Evolutionary conservation across 2,329 filamentous ascomycete species (phyloP).

Genomic region (Diaporthe velutina): DNA sequence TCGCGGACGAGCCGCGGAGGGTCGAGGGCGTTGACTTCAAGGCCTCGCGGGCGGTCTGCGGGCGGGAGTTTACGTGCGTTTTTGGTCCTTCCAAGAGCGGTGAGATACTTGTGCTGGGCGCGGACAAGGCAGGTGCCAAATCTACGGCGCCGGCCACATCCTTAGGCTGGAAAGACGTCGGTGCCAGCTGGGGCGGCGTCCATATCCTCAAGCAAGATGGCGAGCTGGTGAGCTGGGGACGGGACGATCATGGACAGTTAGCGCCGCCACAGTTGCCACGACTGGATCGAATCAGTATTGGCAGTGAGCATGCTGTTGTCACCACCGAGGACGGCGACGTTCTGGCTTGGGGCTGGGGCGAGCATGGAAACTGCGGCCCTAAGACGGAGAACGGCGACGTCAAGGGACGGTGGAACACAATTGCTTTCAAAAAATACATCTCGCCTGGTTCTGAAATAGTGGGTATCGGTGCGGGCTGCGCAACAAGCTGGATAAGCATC

Average conservation of each 20-base stretch:
- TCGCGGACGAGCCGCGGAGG: slow-evolving; percentile 71
- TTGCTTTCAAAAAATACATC: slow-evolving; percentile 70
- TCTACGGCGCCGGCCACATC: slow-evolving; percentile 67
- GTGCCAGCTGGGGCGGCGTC: slow-evolving; percentile 86
- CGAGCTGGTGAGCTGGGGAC: slow-evolving; percentile 79
- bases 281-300: slow-evolving; percentile 77
- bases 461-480: slow-evolving; percentile 85
- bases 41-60: slow-evolving; percentile 79
- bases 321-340: slow-evolving; percentile 75
- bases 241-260: slow-evolving; percentile 87
- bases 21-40: slow-evolving; percentile 71
- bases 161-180: slow-evolving; percentile 74
- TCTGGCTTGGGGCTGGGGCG: slow-evolving; percentile 94
- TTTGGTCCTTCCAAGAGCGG: slow-evolving; percentile 69
- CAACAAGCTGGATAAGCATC: slow-evolving; percentile 84
- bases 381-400: slow-evolving; percentile 74
- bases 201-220: slow-evolving; percentile 76
- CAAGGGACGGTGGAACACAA: slow-evolving; percentile 76
- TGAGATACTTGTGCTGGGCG: slow-evolving; percentile 76
- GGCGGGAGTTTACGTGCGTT: slow-evolving; percentile 87
- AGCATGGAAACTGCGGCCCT: slow-evolving; percentile 95
- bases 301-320: slow-evolving; percentile 91
- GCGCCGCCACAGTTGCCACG: slow-evolving; percentile 72
- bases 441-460: slow-evolving; percentile 65
- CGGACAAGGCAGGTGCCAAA: slow-evolving; percentile 78